A percentile compares a stretch with the other conserved stretches of the same genome.
phyloP scores from a whole-genome alignment of 441 rosid species.

The Pelargonium fulgidum region DNA sequence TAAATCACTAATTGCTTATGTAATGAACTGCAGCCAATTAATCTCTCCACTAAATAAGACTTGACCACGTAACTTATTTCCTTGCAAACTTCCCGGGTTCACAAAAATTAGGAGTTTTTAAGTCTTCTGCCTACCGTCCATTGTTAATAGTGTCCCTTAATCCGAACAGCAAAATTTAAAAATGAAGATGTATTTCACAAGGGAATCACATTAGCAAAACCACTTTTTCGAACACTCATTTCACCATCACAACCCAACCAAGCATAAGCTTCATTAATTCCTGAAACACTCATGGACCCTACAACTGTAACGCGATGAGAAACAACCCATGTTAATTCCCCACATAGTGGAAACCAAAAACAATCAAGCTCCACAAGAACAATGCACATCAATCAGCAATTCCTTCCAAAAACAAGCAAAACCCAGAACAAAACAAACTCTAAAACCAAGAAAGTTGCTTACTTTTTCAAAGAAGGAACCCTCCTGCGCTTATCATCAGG shows the following conservation, averaged over 20 bases:
- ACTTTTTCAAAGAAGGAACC: conserved; percentile 46
- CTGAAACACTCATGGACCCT: neutral
- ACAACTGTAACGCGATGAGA: neutral
- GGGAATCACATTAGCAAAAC: neutral
- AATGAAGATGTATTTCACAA: neutral
- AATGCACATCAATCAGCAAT: neutral
- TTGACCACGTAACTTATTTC: too few species aligned
- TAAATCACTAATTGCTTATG: neutral
- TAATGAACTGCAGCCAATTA: neutral
- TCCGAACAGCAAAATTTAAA: neutral
- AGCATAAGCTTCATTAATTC: neutral
- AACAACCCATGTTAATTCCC: neutral
- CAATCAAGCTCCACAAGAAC: neutral
- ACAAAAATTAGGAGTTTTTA: too few species aligned
- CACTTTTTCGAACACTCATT: too few species aligned
- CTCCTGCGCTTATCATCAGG: conserved; percentile 65
- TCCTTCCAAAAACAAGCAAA: neutral
- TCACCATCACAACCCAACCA: too few species aligned
- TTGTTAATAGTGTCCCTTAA: too few species aligned
- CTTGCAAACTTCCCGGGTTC: too few species aligned
- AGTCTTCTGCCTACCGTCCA: too few species aligned
- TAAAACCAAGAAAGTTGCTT: neutral
- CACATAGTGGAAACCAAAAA: neutral
- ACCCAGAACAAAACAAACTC: neutral
- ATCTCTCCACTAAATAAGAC: neutral